A percentile compares a stretch with the other conserved stretches of the same genome.
Conservation (phyloP, 106 monocot species). For the Phalaenopsis equestris region DNA sequence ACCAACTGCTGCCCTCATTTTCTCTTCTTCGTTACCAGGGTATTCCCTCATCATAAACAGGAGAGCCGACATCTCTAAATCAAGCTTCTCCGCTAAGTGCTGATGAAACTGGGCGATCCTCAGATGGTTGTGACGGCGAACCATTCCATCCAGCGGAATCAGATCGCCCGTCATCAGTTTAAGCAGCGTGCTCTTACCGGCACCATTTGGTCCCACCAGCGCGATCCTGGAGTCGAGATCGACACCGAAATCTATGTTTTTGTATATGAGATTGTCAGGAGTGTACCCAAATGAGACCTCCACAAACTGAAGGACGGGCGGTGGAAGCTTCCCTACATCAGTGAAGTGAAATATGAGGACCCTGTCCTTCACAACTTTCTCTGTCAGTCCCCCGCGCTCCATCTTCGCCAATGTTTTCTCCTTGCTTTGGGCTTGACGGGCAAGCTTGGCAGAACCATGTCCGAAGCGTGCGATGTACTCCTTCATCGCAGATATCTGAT, state of each 20-base stretch:
- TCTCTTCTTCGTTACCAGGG: conserved; percentile 85
- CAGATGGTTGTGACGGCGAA: conserved; percentile 86
- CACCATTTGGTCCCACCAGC: conserved; percentile 92
- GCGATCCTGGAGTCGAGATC: conserved; percentile 94
- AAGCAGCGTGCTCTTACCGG: conserved; percentile 96
- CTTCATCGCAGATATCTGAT: conserved; percentile 91
- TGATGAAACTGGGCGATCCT: conserved; percentile 96
- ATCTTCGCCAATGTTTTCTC: conserved; percentile 99
- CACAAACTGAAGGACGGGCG: conserved; percentile 90
- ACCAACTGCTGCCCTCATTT: conserved; percentile 77
- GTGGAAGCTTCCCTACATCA: conserved; percentile 91
- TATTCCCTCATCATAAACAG: conserved; percentile 87
- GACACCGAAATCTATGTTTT: conserved; percentile 82
- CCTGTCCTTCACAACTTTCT: conserved; percentile 67
- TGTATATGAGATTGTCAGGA: conserved; percentile 84
- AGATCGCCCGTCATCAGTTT: conserved; percentile 98
- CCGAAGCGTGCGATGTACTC: conserved; percentile 98
- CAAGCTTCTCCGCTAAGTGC: conserved; percentile 89
- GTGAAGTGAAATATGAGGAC: conserved; percentile 79
- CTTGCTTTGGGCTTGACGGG: conserved; percentile 95
- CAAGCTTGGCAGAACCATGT: conserved; percentile 94
- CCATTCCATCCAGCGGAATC: conserved; percentile 83
- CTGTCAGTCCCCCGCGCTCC: conserved; percentile 95
- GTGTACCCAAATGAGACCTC: conserved; percentile 93
- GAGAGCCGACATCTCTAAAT: conserved; percentile 80